Evolutionary conservation across 2,329 filamentous ascomycete genomes (phyloP).

Genomic region (Blumeria hordei): DNA sequence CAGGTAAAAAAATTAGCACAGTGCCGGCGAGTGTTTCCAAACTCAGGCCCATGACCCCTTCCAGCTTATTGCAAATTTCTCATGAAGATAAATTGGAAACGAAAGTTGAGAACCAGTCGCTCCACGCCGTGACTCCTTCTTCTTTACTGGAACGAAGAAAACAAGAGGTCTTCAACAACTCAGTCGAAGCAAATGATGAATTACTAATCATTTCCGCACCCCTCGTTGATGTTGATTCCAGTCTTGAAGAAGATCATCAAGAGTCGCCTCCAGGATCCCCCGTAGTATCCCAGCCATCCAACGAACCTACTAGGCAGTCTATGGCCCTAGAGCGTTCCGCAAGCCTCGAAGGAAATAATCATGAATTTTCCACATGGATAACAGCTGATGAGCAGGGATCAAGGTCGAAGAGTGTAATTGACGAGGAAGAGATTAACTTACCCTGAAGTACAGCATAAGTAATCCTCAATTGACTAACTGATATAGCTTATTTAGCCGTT

Average conservation of each 20-base stretch:
- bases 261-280: not conserved
- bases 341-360: conserved; percentile 14
- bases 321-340: conserved; percentile 9
- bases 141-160: conserved; percentile 20
- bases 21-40: conserved; percentile 33
- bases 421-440: conserved; percentile 11
- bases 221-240: conserved; percentile 11
- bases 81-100: conserved; percentile 9
- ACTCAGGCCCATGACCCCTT: conserved; percentile 34
- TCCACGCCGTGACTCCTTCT: conserved; percentile 18
- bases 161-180: conserved; percentile 16
- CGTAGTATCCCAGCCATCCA: conserved; percentile 5
- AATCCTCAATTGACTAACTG: no score
- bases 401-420: conserved; percentile 13
- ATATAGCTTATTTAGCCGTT: no score
- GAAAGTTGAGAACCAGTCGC: conserved; percentile 9
- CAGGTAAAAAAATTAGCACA: conserved; percentile 33
- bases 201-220: conserved; percentile 35
- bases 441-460: no score
- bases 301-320: conserved; percentile 9
- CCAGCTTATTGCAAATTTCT: conserved; percentile 15
- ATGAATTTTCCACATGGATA: conserved; percentile 9
- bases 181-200: conserved; percentile 21
- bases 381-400: conserved; percentile 16
- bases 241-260: not conserved